Base-by-base conservation (phyloP, 768 basidiomycete genomes). In the Lentinula guzmanii region DNA sequence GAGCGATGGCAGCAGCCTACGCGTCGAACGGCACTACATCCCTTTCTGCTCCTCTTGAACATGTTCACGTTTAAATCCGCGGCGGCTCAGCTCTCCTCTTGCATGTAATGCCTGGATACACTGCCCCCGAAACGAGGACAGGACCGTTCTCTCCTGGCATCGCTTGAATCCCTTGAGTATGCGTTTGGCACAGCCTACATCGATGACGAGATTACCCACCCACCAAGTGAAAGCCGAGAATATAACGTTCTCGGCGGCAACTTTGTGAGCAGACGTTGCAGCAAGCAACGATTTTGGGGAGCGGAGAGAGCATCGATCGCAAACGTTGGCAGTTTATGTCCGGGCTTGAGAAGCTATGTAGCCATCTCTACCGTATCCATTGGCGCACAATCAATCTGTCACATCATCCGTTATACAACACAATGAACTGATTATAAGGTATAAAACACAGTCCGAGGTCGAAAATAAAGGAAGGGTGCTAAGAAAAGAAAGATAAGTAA, bases 11-110 rank as follows among this genome's bases (percentile, higher is more conserved):
- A 24, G 24, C 24, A 24, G 24, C 24, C 24, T 24, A 85, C 21
- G 69, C 71, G 1, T 41, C 71, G 2, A 79, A 79, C 34, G 58
- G 58, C 10, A 58, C 58, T n/a, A 45, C 58, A 0, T 83, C 82
- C 4, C 75, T 91, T 52, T 67, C 74, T n/a, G 87, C 87, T 2
- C 89, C 89, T 3, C 82, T 92, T 2, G 79, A 85, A 16, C 85
- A 90, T 67, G 90, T 92, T 71, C 86, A 86, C 62, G 85, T 91
- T 28, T 88, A 91, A 68, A 71, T 92, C 61, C 83, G 90, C n/a
- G 84, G 86, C 61, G 84, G 85, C 28, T 78, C 86, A 16, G 84
- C 84, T 34, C 70, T 92, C 10, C 79, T 91, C 18, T 69, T 90
- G 43, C 84, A 91, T 67, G 73, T 80, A 8, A 63, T 77, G 57